Percentiles rank a stretch among this genome's conserved stretches.
Evolutionary conservation across 2,329 filamentous ascomycete genomes (phyloP).

Genomic region (Ilyonectria robusta): DNA sequence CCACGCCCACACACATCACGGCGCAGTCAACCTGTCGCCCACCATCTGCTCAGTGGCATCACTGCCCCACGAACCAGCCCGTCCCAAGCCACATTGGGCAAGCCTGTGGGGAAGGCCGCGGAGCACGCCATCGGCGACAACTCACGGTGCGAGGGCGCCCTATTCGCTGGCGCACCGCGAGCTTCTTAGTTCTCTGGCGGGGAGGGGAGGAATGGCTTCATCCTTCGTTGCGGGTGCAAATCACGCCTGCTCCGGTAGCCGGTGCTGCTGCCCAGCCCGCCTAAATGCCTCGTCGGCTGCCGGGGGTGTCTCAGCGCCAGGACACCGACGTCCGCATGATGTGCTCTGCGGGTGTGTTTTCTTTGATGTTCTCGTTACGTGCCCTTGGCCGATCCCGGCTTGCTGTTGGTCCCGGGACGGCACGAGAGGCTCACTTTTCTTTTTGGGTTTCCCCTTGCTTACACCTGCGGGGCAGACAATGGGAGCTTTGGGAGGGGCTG

Average conservation of each 20-base stretch:
- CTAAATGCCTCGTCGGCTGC: constrained; percentile 32
- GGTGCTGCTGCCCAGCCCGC: constrained; percentile 1
- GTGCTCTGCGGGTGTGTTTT: constrained; percentile 12
- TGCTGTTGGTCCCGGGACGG: constrained; percentile 5
- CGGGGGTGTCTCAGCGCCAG: constrained; percentile 4
- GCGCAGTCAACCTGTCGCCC: background rate
- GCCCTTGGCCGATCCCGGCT: constrained; percentile 3
- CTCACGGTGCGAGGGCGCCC: constrained; percentile 20
- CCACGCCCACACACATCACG: background rate
- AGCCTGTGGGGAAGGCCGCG: constrained; percentile 24
- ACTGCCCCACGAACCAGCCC: constrained; percentile 20
- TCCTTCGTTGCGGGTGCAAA: background rate
- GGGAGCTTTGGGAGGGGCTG: too few species aligned
- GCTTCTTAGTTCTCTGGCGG: background rate
- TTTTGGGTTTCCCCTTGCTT: constrained; percentile 2
- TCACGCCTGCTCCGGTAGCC: constrained; percentile 5
- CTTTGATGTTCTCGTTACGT: constrained; percentile 1
- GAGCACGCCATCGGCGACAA: constrained; percentile 36
- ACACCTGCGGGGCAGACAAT: background rate
- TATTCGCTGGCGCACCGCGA: constrained; percentile 12
- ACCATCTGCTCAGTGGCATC: background rate
- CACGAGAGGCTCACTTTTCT: background rate
- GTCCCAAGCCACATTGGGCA: constrained; percentile 26
- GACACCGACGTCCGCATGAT: constrained; percentile 18
- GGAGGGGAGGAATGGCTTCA: constrained; percentile 29